Base-by-base conservation (phyloP, 2,329 filamentous ascomycete species). In the Didymella pinodella region DNA sequence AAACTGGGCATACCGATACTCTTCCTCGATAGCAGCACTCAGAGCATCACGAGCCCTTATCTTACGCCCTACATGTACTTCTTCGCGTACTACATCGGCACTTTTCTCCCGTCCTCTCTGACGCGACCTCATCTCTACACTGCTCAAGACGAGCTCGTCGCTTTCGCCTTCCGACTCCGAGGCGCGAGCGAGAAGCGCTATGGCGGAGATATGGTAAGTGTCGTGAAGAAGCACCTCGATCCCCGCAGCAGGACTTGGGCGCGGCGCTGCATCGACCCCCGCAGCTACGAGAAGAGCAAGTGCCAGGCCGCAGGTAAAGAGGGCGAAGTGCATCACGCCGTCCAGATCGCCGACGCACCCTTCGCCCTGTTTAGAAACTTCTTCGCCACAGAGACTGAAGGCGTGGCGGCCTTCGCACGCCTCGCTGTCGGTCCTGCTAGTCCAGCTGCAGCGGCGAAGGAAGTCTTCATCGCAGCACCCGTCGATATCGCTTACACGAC, bases 41-140 rank as follows among this genome's bases (percentile, higher is more conserved):
- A 73, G 34, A 46, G 66, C 7, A 65, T 77, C 29, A 56, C 50
- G 1, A 63, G 55, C 54, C 55, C 64, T 7, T 63, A 70, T 29
- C 59, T 74, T 0, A 62, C 60, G 2, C 68, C 60, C 0, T 76
- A 75, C 55, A 69, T 76, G 62, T 74, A 67, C 63, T 76, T 68
- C 53, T 72, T 64, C 59, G 68, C 63, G 2, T 74, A 69, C 64
- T 76, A 76, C 65, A 65, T 73, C 50, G 62, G 70, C 61, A 68
- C 67, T 0, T 68, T 73, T 46, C 63, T 76, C 2, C 69, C 72
- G 0, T 4, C 54, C 7, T 62, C 64, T 1, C 28, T 75, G 2
- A 50, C 58, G 0, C 60, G 48, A 0, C 48, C 63, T 1, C 74
- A 76, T 36, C 61, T 71, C 34, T 45, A 71, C 49, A 57, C 56